Percentiles rank a stretch among this genome's conserved stretches.
Evolutionary conservation across 2,329 filamentous ascomycete genomes (phyloP).

Genomic region (Pestalotiopsis sp.): DNA sequence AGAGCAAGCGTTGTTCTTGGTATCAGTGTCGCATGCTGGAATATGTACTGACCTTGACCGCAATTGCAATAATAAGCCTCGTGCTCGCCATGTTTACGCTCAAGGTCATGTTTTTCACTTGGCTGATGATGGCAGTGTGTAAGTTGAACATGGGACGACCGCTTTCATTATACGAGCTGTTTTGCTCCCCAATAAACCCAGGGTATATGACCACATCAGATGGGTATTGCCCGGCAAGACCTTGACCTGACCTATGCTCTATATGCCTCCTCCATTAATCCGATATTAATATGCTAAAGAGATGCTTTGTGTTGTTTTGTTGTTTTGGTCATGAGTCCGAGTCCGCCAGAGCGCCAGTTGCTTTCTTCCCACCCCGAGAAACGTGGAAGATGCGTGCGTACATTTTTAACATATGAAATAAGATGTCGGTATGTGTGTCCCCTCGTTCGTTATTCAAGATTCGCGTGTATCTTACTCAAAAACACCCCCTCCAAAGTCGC

Average conservation of each 20-base stretch:
- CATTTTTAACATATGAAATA: not conserved
- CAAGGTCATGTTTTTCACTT: not conserved
- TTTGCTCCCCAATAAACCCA: not conserved
- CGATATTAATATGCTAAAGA: not conserved
- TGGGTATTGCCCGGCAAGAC: not conserved
- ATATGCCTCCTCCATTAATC: not conserved
- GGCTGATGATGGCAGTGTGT: not conserved
- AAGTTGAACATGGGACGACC: not conserved
- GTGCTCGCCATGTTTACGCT: too few relatives aligned
- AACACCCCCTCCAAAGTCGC: conserved; percentile 6
- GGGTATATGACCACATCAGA: not conserved
- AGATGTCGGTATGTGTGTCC: not conserved
- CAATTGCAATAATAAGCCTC: too few relatives aligned
- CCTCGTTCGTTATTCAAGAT: not conserved
- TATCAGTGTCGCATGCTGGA: too few relatives aligned
- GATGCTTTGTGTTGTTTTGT: not conserved
- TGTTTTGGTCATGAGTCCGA: not conserved
- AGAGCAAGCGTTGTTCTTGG: too few relatives aligned
- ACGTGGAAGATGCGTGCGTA: not conserved
- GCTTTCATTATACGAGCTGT: not conserved
- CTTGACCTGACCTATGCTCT: not conserved
- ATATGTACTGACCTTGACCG: too few relatives aligned
- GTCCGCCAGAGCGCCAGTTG: conserved; percentile 1
- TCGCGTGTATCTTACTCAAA: not conserved
- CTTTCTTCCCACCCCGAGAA: not conserved